Conservation (phyloP, 176 grass and related monocot genomes). For the Thinopyrum elongatum region DNA sequence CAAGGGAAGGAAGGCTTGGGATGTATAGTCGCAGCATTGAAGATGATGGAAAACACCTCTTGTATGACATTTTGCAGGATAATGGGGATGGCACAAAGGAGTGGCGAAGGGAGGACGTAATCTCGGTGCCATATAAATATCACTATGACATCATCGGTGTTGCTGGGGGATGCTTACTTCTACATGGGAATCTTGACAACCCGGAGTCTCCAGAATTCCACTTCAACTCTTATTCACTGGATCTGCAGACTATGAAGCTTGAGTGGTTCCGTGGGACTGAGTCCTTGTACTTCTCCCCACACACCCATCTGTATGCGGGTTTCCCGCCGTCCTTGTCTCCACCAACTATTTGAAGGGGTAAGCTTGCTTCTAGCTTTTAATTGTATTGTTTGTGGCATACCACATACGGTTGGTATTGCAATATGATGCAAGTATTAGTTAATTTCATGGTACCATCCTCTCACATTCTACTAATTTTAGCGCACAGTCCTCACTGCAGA, state of each 20-base stretch:
- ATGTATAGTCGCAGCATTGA: not conserved
- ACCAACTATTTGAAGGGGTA: slow-evolving; percentile 16
- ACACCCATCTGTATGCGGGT: not conserved
- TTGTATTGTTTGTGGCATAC: not conserved
- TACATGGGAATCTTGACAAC: not conserved
- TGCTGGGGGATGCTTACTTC: not conserved
- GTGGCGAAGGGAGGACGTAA: not conserved
- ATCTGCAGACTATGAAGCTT: not conserved
- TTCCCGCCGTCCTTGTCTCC: not conserved
- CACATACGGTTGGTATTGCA: not conserved
- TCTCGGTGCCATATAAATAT: not conserved
- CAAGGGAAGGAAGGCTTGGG: not conserved
- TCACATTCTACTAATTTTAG: too few relatives aligned
- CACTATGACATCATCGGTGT: not conserved
- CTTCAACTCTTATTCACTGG: not conserved
- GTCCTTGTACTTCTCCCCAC: not conserved
- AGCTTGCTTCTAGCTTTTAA: not conserved
- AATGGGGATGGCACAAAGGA: not conserved
- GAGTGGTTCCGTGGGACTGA: not conserved
- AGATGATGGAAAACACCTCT: not conserved
- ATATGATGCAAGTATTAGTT: not conserved
- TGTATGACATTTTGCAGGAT: not conserved
- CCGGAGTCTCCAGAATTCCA: not conserved
- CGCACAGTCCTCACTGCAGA: too few relatives aligned
- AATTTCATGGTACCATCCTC: too few relatives aligned